Percentiles rank a stretch among this genome's conserved stretches.
phyloP scores from a whole-genome alignment of 345 rosid species.

The Acer yangbiense region DNA sequence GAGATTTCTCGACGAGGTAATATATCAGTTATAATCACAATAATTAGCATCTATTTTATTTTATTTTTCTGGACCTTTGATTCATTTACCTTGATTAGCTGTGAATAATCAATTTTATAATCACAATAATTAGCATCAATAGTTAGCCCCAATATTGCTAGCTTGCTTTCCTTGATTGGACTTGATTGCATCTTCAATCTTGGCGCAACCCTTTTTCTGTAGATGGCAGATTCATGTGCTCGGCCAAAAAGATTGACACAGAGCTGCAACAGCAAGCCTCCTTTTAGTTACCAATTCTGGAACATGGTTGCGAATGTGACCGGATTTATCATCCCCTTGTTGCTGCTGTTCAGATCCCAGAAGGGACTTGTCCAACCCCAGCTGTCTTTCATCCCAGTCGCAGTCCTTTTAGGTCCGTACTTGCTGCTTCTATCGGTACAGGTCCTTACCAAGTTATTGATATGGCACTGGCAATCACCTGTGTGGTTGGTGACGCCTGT shows the following conservation, averaged over 20 bases:
- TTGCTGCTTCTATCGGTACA: slow-evolving; percentile 83
- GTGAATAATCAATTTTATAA: too few species aligned
- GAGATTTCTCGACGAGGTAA: too few species aligned
- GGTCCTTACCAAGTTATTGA: slow-evolving; percentile 74
- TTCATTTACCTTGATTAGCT: neutral
- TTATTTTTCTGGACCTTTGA: neutral
- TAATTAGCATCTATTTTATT: neutral
- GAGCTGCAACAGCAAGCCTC: slow-evolving; percentile 60
- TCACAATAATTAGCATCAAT: too few species aligned
- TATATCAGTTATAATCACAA: too few species aligned
- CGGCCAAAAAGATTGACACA: slow-evolving; percentile 42
- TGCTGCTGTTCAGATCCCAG: slow-evolving; percentile 58
- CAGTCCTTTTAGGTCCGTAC: slow-evolving; percentile 76
- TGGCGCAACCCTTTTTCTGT: slow-evolving; percentile 76
- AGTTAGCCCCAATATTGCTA: slow-evolving; percentile 82
- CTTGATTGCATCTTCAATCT: slow-evolving; percentile 86
- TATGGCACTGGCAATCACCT: slow-evolving; percentile 93
- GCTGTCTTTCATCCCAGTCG: slow-evolving; percentile 56
- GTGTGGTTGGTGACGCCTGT: slow-evolving; percentile 93
- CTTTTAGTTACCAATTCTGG: slow-evolving; percentile 80
- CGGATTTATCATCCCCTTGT: slow-evolving; percentile 53
- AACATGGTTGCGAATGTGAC: slow-evolving; percentile 56
- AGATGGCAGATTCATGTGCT: slow-evolving; percentile 88
- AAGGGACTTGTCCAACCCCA: slow-evolving; percentile 70
- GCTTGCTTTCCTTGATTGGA: slow-evolving; percentile 87